Base-by-base conservation (phyloP, 345 rosid genomes). In the Citrus australasica region DNA sequence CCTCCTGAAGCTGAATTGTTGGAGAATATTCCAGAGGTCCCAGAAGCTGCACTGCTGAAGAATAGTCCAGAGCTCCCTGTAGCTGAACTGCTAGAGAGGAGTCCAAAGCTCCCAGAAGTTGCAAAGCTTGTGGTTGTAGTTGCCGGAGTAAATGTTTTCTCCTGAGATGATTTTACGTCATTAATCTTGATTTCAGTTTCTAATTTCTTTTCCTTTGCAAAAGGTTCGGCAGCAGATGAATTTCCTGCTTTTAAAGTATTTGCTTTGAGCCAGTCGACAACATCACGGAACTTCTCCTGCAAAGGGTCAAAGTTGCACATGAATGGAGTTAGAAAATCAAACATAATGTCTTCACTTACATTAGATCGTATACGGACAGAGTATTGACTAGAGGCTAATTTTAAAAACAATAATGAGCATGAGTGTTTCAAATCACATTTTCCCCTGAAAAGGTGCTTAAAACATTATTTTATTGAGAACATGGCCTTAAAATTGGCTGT, bases 201-300 rank as follows among this genome's bases (percentile, higher is more conserved):
- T 4, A 61, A 38, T 55, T 90, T 87, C 78, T 85, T 87, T 76
- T 84, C 97, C 67, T 76, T 63, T 40, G 51, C 71, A 76, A 70
- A 81, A 83, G 87, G 73, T 74, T 82, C 91, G 71, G 83, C 67
- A 38, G 86, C 76, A 69, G 92, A 79, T n/a, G 51, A 60, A 76
- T 46, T 81, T 75, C 80, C 92, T 83, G 82, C 89, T 68, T 88
- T 83, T 74, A 33, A 84, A 46, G 85, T 79, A 86, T 90, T 92
- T 82, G 83, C 94, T 85, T 90, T 89, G 67, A 96, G 88, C 99
- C 98, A 94, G 79, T 79, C 81, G 77, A 96, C 97, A 58, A 94
- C 94, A 85, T 96, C 97, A 84, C 82, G 89, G 85, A 94, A 94
- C 82, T 90, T 90, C 76, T 87, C 98, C 99, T 92, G 84, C 82